Base-by-base conservation (phyloP, 2,329 filamentous ascomycete species). In the Scorias spongiosa region DNA sequence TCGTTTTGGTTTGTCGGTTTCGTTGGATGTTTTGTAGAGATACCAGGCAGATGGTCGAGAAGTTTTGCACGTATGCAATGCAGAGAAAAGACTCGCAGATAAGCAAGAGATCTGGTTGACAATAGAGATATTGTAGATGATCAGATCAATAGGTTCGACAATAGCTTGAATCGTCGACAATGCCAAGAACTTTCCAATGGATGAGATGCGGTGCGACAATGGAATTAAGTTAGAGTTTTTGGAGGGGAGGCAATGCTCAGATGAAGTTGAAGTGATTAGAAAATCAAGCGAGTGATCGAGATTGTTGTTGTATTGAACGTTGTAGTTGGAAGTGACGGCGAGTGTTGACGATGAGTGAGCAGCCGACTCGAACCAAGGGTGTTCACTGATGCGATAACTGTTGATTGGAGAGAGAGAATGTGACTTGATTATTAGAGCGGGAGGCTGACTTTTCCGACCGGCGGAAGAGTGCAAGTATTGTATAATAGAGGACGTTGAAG, bases 381-480 rank as follows among this genome's bases (percentile, higher is more conserved):
- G 20, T 26, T 26, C 20, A 26, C 20, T 26, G 14, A 10, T 40
- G 14, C 9, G 14, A 4, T 18, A 18, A 17, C 48, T 47, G 49
- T 45, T 44, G 41, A 47, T 51, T 43, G 43, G 49, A 43, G 49
- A 46, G 49, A 43, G 49, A 46, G 49, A 43, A 51, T 46, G 47
- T 50, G 39, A 43, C 42, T 44, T 40, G 52, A 54, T 54, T 53
- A 49, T 41, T 55, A 46, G 54, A 26, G 7, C 7, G 7, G 20
- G 7, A 26, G 20, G 7, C 49, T 40, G 48, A 53, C 52, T 56
- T 3, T 53, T 49, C 57, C 57, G 56, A 46, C 57, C 57, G 52
- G 57, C 57, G 57, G 57, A 57, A 46, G 52, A 53, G 52, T 56
- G 48, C 48, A 46, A 46, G 40, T 45, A 48, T 26, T 26, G 20